Conservation (phyloP, 768 basidiomycete species). For the Tephrocybe sp. region DNA sequence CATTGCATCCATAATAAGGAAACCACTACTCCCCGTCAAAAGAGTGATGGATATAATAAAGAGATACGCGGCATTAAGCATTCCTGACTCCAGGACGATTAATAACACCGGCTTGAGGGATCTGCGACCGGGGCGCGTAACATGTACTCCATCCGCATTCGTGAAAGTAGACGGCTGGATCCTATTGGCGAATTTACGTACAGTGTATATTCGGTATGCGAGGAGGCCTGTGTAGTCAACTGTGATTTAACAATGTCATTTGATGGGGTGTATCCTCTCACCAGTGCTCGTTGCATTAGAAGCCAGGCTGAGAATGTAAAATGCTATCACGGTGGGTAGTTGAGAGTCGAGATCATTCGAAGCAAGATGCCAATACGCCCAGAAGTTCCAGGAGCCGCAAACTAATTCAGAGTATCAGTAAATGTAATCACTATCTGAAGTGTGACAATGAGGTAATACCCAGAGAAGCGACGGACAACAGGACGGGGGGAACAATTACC, state of each 20-base stretch:
- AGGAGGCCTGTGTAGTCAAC: not conserved
- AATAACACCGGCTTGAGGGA: not conserved
- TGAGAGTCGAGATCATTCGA: not conserved
- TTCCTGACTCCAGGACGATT: not conserved
- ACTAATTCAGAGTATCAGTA: not conserved
- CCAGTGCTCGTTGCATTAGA: not conserved
- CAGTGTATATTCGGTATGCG: not conserved
- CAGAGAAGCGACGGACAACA: not conserved
- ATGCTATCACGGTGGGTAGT: not conserved
- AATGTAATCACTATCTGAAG: not conserved
- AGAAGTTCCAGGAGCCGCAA: not conserved
- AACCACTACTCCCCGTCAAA: not conserved
- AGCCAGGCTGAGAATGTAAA: slow-evolving; percentile 1
- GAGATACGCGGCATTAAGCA: slow-evolving; percentile 1
- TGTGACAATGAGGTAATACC: not conserved
- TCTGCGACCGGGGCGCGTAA: not conserved
- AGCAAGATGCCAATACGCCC: not conserved
- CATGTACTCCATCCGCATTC: not conserved
- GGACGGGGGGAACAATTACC: not conserved
- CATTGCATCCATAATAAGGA: not conserved
- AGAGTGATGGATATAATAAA: not conserved
- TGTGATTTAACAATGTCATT: not conserved
- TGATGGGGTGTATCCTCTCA: not conserved
- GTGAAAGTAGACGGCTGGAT: not conserved
- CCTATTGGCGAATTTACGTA: not conserved